Conservation (phyloP, 805 yeast genomes). For the Saturnispora bothae region DNA sequence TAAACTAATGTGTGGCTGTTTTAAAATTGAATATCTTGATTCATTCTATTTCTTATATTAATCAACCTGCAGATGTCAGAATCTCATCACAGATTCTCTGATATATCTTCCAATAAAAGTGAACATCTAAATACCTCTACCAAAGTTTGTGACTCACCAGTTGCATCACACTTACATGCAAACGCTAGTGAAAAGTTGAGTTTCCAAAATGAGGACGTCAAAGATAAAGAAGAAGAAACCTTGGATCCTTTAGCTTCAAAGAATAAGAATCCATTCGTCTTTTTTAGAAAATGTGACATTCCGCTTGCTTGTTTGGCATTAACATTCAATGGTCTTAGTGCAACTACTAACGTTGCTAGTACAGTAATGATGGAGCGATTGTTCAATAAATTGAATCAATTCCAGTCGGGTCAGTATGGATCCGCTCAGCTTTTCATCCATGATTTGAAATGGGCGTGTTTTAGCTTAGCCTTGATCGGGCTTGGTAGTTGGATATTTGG, state of each 20-base stretch:
- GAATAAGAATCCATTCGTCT: constrained; percentile 18
- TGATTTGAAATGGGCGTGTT: constrained; percentile 27
- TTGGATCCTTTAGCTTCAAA: neutral
- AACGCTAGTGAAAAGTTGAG: neutral
- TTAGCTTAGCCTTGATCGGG: constrained; percentile 36
- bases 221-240: neutral
- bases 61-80: neutral
- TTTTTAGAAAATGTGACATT: constrained; percentile 19
- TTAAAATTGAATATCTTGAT: neutral
- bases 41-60: neutral
- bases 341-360: constrained; percentile 48
- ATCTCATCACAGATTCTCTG: neutral
- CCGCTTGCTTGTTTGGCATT: constrained; percentile 15
- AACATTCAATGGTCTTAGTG: constrained; percentile 33
- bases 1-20: neutral
- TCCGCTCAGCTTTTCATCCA: constrained; percentile 23
- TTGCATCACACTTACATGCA: neutral
- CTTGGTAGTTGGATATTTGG: constrained; percentile 32
- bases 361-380: constrained; percentile 59
- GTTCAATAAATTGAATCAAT: constrained; percentile 35
- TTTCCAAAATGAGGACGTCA: neutral
- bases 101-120: neutral
- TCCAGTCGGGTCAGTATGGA: constrained; percentile 25
- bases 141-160: neutral
- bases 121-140: neutral